phyloP scores from a whole-genome alignment of 345 rosid genomes.

The Clausena lansium region DNA sequence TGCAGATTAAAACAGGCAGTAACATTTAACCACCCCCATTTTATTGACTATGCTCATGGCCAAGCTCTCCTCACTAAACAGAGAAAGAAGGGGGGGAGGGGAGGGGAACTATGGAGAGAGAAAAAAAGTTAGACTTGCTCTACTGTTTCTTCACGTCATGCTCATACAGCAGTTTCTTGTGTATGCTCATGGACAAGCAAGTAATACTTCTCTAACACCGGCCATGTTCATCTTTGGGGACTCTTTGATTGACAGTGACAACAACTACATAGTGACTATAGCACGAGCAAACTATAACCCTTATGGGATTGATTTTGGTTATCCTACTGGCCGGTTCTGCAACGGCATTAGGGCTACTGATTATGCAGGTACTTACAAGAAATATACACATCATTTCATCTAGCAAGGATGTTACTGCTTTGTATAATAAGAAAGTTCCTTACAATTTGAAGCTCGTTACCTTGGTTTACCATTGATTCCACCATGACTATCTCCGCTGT shows the following conservation, averaged over 20 bases:
- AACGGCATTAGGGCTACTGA: constrained; percentile 38
- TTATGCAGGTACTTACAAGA: constrained; percentile 20
- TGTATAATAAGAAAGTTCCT: not conserved
- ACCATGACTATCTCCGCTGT: constrained; percentile 30
- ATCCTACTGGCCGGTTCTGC: constrained; percentile 36
- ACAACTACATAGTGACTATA: constrained; percentile 34
- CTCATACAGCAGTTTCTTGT: constrained; percentile 16
- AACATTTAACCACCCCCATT: not conserved
- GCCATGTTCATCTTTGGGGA: constrained; percentile 41
- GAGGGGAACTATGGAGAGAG: not conserved
- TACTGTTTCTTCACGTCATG: constrained; percentile 12
- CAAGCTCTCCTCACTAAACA: not conserved
- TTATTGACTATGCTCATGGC: not conserved
- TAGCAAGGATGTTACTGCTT: not conserved
- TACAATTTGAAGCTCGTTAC: constrained; percentile 1
- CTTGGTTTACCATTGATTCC: constrained; percentile 34
- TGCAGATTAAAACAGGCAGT: not conserved
- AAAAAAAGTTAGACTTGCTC: not conserved
- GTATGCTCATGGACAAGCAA: constrained; percentile 21
- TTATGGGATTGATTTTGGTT: constrained; percentile 45
- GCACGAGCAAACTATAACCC: constrained; percentile 38
- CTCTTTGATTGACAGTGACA: constrained; percentile 36
- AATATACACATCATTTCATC: not conserved
- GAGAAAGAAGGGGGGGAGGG: not conserved
- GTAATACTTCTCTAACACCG: constrained; percentile 27